Evolutionary conservation across 345 rosid genomes (phyloP).

Genomic region (Cardamine chenopodiifolia): DNA sequence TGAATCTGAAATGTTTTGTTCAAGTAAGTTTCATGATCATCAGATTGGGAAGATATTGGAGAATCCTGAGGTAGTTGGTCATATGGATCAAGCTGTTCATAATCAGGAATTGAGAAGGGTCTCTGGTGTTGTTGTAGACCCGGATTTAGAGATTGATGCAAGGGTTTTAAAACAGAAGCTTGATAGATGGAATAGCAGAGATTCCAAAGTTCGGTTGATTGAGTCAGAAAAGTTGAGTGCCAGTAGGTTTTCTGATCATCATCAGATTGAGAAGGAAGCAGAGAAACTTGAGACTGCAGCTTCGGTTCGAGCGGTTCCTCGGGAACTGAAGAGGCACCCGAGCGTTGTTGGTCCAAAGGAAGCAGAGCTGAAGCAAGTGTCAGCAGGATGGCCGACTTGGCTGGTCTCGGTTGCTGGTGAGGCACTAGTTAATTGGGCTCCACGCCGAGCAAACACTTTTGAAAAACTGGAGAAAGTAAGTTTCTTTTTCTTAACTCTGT

Average conservation of each 20-base stretch:
- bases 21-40: conserved; percentile 24
- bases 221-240: conserved; percentile 57
- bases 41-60: conserved; percentile 31
- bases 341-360: conserved; percentile 41
- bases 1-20: conserved; percentile 24
- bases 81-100: conserved; percentile 23
- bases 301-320: conserved; percentile 14
- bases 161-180: conserved; percentile 58
- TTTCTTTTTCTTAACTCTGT: conserved; percentile 9
- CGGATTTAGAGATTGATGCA: conserved; percentile 42
- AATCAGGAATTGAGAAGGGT: conserved; percentile 7
- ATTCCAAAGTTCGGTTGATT: conserved; percentile 52
- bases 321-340: not conserved
- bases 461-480: conserved; percentile 86
- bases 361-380: conserved; percentile 53
- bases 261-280: conserved; percentile 52
- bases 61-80: conserved; percentile 13
- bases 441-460: conserved; percentile 73
- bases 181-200: conserved; percentile 50
- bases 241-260: conserved; percentile 49
- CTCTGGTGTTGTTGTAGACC: conserved; percentile 1
- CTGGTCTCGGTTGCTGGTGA: conserved; percentile 76
- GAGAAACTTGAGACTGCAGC: not conserved
- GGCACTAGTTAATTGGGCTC: conserved; percentile 87
- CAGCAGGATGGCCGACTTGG: conserved; percentile 88